Evolutionary conservation across 1,284 basidiomycete genomes (phyloP), one percentile per base, ranked within the genome.

Genomic region (Irpex sp.): DNA sequence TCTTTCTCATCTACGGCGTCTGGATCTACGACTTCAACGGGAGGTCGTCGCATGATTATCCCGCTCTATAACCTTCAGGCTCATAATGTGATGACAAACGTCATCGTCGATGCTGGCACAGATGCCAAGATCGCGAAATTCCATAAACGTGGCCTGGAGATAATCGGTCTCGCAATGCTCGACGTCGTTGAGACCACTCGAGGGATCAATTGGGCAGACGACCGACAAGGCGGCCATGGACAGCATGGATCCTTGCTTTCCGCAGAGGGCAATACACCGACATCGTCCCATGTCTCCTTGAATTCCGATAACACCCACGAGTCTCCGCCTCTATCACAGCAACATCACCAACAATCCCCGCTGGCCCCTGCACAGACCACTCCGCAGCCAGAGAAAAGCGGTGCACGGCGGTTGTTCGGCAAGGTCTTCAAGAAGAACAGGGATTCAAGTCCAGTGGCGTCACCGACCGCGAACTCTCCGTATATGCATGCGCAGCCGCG

Each of bases 121-220:
- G 96, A 98, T 66, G 92, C 92, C 35, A 94, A 93, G 73, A 89
- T 99, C 10, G 95, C 96, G 16, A 94, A 90, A 70, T 97, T 97
- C 72, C 80, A 84, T 65, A 93, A 88, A 69, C 86, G 91, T 14
- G 90, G 91, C 0, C 77, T 94, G n/a, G 94, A 96, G 71, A 78
- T 96, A 33, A 80, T 90, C 42, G 88, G 87, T 36, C 80, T 94
- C 3, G 91, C 88, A 2, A 71, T 88, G 10, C 78, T 94, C 7
- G 94, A 95, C 70, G 88, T 91, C 1, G 78, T 91, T n/a, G 93
- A 96, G 71, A 84, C 94, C 1, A 91, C 88, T 84, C 72, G 68
- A 5, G 67, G 67, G 10, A 66, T 66, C 19, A 63, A 63, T 60
- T 53, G 52, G 52, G 28, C 52, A 6, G 52, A 54, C 35, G 52